Evolutionary conservation across 148 eudicot species (phyloP).

Genomic region (Nepenthes mirabilis): DNA sequence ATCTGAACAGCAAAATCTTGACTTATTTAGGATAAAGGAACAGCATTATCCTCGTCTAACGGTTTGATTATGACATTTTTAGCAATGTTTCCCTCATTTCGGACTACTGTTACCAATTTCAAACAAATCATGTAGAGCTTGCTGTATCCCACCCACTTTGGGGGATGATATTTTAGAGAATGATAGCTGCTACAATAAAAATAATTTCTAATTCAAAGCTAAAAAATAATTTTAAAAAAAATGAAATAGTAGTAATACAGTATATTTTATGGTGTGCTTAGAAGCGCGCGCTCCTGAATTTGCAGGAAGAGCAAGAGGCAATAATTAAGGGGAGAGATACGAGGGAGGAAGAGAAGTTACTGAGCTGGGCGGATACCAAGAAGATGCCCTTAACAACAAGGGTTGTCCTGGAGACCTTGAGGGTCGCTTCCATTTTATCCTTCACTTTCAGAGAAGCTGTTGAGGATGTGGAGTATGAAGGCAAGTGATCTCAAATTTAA

Average conservation of each 20-base stretch:
- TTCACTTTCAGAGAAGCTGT: slow-evolving; percentile 98
- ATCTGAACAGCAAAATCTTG: no score
- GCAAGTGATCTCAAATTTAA: slow-evolving; percentile 11
- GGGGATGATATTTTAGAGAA: no score
- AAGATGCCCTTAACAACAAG: slow-evolving; percentile 72
- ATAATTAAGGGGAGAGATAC: slow-evolving; percentile 20
- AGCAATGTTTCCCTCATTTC: no score
- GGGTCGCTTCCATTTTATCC: slow-evolving; percentile 86
- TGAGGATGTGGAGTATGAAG: slow-evolving; percentile 93
- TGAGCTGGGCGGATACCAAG: slow-evolving; percentile 52
- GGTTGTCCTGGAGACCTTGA: slow-evolving; percentile 82
- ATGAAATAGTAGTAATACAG: slow-evolving; percentile 1
- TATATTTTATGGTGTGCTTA: background rate
- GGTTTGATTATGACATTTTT: no score
- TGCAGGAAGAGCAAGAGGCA: slow-evolving; percentile 50
- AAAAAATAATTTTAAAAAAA: background rate
- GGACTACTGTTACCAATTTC: no score
- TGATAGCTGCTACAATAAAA: no score
- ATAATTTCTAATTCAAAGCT: background rate
- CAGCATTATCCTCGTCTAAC: no score
- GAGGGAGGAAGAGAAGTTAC: slow-evolving; percentile 14
- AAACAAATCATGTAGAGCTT: no score
- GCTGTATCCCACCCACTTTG: no score
- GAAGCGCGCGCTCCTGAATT: background rate
- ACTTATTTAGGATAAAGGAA: no score